A percentile compares a stretch with the other conserved stretches of the same genome.
Conservation (phyloP, 2,329 filamentous ascomycete genomes). For the Aureobasidium zeae region DNA sequence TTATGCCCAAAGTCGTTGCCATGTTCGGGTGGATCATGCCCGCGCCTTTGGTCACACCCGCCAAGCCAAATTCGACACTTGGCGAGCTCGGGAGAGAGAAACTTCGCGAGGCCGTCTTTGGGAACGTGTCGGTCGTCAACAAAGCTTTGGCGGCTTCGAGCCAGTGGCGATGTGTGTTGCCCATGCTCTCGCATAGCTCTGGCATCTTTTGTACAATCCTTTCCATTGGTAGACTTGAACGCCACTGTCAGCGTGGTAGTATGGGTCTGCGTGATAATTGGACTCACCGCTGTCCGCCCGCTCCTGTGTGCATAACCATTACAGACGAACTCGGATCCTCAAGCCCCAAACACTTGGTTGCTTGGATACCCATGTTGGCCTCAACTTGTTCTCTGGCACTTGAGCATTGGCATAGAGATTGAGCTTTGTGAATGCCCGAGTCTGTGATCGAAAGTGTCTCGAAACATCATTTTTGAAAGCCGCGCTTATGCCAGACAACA, state of each 20-base stretch:
- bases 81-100: conserved; percentile 2
- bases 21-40: not conserved
- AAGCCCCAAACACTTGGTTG: no score
- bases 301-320: not conserved
- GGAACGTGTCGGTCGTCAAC: conserved; percentile 4
- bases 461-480: no score
- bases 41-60: conserved; percentile 5
- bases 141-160: not conserved
- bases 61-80: not conserved
- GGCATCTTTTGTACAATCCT: not conserved
- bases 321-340: no score
- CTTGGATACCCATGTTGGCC: no score
- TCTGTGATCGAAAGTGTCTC: no score
- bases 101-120: conserved; percentile 4
- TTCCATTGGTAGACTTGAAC: not conserved
- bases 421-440: no score
- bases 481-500: no score
- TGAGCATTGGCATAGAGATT: no score
- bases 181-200: not conserved
- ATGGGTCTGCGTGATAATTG: not conserved
- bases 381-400: no score
- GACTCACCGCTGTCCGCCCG: not conserved
- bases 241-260: not conserved
- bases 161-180: not conserved
- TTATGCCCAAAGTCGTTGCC: not conserved